Evolutionary conservation across 192 early-diverging fungal species (phyloP).

Genomic region (Obelidium mucronatum): DNA sequence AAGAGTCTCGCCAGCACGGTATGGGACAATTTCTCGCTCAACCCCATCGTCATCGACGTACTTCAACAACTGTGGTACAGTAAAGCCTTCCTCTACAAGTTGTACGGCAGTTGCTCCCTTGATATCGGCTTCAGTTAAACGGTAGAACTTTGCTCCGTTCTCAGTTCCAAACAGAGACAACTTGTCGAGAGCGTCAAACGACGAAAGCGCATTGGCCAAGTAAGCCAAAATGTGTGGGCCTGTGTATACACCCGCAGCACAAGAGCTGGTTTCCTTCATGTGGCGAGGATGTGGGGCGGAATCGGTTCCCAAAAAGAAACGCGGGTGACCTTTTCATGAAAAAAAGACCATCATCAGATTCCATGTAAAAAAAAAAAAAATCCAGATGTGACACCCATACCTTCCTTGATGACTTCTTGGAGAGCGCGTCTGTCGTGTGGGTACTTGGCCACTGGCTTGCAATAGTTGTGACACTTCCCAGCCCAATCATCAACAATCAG

Average conservation of each 20-base stretch:
- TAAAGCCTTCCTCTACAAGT: constrained; percentile 44
- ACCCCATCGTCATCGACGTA: constrained; percentile 58
- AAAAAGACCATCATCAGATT: constrained; percentile 14
- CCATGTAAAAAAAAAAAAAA: not conserved
- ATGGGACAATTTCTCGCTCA: constrained; percentile 79
- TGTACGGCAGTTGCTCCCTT: constrained; percentile 41
- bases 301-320: constrained; percentile 98
- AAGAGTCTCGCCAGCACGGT: constrained; percentile 71
- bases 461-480: constrained; percentile 94
- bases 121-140: constrained; percentile 54
- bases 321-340: constrained; percentile 74
- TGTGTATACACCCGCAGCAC: constrained; percentile 93
- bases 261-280: constrained; percentile 82
- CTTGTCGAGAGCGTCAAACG: constrained; percentile 81
- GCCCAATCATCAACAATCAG: constrained; percentile 98
- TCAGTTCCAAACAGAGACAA: constrained; percentile 85
- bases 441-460: constrained; percentile 98
- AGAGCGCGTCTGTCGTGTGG: constrained; percentile 91
- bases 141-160: constrained; percentile 87
- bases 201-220: constrained; percentile 88
- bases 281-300: constrained; percentile 92
- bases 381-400: constrained; percentile 31
- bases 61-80: constrained; percentile 61
- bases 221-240: constrained; percentile 85
- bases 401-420: constrained; percentile 78